Percentiles rank a stretch among this genome's conserved stretches.
phyloP scores from a whole-genome alignment of 768 basidiomycete genomes.

The Termitomyces sp. region DNA sequence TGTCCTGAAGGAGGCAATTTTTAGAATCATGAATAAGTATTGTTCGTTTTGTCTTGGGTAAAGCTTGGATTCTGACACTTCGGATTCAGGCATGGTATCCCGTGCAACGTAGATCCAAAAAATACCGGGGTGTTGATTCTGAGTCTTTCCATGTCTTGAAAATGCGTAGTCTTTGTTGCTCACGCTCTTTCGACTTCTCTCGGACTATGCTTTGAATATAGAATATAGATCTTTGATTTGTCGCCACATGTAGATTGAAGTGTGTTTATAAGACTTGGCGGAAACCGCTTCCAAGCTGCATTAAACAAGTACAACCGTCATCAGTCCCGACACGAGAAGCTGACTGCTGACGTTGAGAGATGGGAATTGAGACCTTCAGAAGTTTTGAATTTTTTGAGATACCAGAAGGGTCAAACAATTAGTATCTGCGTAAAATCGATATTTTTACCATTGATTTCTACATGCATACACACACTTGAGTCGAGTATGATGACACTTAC shows the following conservation, averaged over 20 bases:
- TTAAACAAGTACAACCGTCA: no score
- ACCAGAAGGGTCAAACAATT: neutral
- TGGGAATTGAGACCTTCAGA: neutral
- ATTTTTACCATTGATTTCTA: neutral
- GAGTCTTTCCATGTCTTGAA: constrained; percentile 16
- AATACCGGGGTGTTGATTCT: constrained; percentile 75
- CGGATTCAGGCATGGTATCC: constrained; percentile 50
- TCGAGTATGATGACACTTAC: neutral
- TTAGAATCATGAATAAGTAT: constrained; percentile 67
- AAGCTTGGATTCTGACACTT: neutral
- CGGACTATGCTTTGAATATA: neutral
- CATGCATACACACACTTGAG: neutral
- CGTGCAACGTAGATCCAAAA: constrained; percentile 61
- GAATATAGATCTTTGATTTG: neutral
- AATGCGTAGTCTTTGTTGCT: neutral
- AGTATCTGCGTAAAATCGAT: neutral
- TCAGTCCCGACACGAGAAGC: neutral
- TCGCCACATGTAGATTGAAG: neutral
- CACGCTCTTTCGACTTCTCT: neutral
- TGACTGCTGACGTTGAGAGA: neutral
- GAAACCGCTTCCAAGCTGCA: neutral
- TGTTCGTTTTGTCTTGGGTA: constrained; percentile 1
- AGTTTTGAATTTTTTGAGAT: no score
- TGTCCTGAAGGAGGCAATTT: constrained; percentile 79
- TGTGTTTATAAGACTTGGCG: neutral